Base-by-base conservation (phyloP, 2,329 filamentous ascomycete species). In the Fusarium compactum region DNA sequence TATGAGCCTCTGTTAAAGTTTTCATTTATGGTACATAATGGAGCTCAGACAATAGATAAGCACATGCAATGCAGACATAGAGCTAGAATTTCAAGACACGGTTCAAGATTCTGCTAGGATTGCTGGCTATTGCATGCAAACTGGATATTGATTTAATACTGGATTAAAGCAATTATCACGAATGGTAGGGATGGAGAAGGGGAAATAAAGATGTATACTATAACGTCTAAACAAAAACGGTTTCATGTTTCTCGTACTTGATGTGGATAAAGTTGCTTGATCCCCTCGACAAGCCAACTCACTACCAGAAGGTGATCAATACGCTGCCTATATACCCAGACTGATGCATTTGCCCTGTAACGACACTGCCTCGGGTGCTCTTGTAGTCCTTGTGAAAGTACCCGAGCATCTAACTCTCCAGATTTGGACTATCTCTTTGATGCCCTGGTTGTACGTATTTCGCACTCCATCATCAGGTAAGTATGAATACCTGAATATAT, bases 81-180 rank as follows among this genome's bases (percentile, higher is more conserved):
- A 12, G 5, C 22, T 22, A 25, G 14, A 56, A 56, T 56, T 58
- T 58, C 56, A 58, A 58, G 29, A 43, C 24, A 43, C 20, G 8
- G 9, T 8, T 18, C 15, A 29, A 20, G 8, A 12, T 4, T 4
- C 12, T 53, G 20, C 41, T 12, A 24, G 1, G 6, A 44, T 25
- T 4, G 14, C 41, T 11, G 4, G 9, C 10, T 10, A 18, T 16
- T 25, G 22, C 15, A 16, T 24, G 12, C 15, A 25, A 44, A 44
- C 22, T 18, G 4, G 22, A 24, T 44, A 9, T 16, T 16, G 4
- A 16, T 24, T 24, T 0, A 11, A 44, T 2, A 11, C 10, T 16
- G 6, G 22, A 25, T 11, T 7, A 1, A 0, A 25, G 22, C 4
- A 25, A 7, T 25, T 2, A 12, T 7, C 3, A n/a, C 12, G 10